Percentiles rank a stretch among this genome's conserved stretches.
Evolutionary conservation across 352 stramenopile genomes (phyloP).

Genomic region (Globisporangium acanthophoron): DNA sequence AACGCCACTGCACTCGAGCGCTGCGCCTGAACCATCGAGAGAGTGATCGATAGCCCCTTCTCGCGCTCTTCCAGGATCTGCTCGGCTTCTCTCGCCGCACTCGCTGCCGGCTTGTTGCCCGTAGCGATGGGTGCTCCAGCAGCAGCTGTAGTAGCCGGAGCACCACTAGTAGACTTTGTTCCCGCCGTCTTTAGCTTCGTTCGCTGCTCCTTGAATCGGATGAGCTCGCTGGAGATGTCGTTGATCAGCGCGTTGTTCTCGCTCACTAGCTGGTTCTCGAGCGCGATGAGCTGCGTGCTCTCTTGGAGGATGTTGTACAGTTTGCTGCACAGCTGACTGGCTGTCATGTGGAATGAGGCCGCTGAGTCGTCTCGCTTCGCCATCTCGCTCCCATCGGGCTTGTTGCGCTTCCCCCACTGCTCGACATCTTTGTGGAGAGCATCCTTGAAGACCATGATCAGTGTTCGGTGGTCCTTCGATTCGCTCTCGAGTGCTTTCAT

Average conservation of each 20-base stretch:
- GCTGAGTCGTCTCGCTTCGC: slow-evolving; percentile 55
- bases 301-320: slow-evolving; percentile 78
- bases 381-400: slow-evolving; percentile 12
- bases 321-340: slow-evolving; percentile 73
- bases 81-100: slow-evolving; percentile 45
- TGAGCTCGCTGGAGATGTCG: slow-evolving; percentile 54
- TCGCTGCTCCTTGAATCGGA: slow-evolving; percentile 50
- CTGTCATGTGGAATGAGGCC: slow-evolving; percentile 69
- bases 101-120: slow-evolving; percentile 5
- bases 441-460: slow-evolving; percentile 82
- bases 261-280: slow-evolving; percentile 59
- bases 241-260: slow-evolving; percentile 67
- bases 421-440: slow-evolving; percentile 74
- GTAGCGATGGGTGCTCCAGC: background rate
- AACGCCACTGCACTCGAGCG: slow-evolving; percentile 40
- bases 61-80: slow-evolving; percentile 72
- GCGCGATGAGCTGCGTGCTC: slow-evolving; percentile 51
- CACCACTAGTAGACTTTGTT: background rate
- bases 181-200: slow-evolving; percentile 27
- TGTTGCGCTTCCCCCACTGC: slow-evolving; percentile 51
- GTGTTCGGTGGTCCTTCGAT: slow-evolving; percentile 71
- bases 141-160: background rate
- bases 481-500: slow-evolving; percentile 61
- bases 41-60: slow-evolving; percentile 69
- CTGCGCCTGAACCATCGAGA: slow-evolving; percentile 59